phyloP scores from a whole-genome alignment of 2,329 filamentous ascomycete genomes.

The Colletotrichum paranaense region DNA sequence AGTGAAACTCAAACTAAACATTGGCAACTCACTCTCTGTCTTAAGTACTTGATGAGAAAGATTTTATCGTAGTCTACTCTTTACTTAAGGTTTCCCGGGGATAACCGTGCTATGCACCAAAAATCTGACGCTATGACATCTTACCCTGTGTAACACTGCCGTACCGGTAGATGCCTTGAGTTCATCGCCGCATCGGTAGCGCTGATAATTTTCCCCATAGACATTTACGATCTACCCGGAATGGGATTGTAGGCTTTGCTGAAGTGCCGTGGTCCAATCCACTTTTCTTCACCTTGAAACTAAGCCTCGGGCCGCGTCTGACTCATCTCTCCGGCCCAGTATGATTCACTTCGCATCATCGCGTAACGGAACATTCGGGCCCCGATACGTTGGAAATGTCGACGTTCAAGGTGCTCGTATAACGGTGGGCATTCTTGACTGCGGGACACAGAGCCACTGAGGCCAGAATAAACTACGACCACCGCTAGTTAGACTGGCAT shows the following conservation, averaged over 20 bases:
- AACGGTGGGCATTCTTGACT: too few species aligned
- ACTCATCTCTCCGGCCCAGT: neutral
- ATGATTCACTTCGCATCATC: neutral
- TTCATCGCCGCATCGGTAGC: neutral
- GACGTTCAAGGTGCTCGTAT: neutral
- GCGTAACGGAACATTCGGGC: neutral
- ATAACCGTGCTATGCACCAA: neutral
- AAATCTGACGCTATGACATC: neutral
- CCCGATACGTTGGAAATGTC: neutral
- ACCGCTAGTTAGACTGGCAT: neutral
- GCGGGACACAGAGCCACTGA: too few species aligned
- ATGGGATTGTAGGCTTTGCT: neutral
- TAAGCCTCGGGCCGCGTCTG: neutral
- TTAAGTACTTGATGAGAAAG: neutral
- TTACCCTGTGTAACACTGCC: neutral
- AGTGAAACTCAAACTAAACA: too few species aligned
- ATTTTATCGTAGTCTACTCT: neutral
- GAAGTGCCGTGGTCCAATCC: neutral
- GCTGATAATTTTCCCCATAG: neutral
- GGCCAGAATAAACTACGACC: neutral
- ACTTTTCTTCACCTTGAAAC: neutral
- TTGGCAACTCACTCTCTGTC: neutral
- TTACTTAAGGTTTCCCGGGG: too few species aligned
- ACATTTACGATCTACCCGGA: slow-evolving; percentile 9
- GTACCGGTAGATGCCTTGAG: neutral